phyloP scores from a whole-genome alignment of 768 basidiomycete genomes.

The Multifurca ochricompacta region DNA sequence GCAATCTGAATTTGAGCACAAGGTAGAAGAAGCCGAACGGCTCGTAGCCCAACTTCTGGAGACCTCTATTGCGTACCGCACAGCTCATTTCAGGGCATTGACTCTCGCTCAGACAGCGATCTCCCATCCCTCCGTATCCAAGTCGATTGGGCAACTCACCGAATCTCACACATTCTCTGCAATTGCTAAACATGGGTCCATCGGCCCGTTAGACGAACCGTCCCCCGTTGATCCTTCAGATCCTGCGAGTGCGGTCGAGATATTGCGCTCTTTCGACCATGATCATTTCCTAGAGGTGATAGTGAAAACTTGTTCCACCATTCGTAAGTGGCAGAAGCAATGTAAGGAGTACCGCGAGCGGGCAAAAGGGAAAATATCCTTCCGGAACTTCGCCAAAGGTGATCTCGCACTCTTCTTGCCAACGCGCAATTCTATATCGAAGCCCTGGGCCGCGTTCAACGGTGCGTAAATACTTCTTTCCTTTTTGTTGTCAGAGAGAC shows the following conservation, averaged over 20 bases:
- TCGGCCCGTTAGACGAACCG: slow-evolving; percentile 50
- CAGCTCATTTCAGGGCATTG: slow-evolving; percentile 67
- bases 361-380: slow-evolving; percentile 95
- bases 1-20: slow-evolving; percentile 59
- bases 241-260: slow-evolving; percentile 58
- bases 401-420: slow-evolving; percentile 95
- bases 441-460: slow-evolving; percentile 98
- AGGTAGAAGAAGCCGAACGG: slow-evolving; percentile 54
- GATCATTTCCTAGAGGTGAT: slow-evolving; percentile 81
- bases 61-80: slow-evolving; percentile 69
- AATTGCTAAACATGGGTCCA: slow-evolving; percentile 42
- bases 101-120: slow-evolving; percentile 52
- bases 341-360: slow-evolving; percentile 93
- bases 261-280: slow-evolving; percentile 69
- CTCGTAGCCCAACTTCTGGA: slow-evolving; percentile 77
- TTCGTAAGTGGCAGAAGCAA: slow-evolving; percentile 96
- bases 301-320: slow-evolving; percentile 71
- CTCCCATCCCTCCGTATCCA: slow-evolving; percentile 40
- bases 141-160: slow-evolving; percentile 37
- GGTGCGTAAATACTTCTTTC: slow-evolving; percentile 39
- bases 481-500: neutral
- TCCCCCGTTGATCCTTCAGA: slow-evolving; percentile 75
- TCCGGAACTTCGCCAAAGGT: slow-evolving; percentile 90
- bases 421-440: slow-evolving; percentile 86
- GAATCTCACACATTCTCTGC: slow-evolving; percentile 26